These are phyloP conservation scores for Ceratocystis papillata DNA, from an alignment of 2,329 filamentous ascomycete species.

Conservation along the genomic window DNA sequence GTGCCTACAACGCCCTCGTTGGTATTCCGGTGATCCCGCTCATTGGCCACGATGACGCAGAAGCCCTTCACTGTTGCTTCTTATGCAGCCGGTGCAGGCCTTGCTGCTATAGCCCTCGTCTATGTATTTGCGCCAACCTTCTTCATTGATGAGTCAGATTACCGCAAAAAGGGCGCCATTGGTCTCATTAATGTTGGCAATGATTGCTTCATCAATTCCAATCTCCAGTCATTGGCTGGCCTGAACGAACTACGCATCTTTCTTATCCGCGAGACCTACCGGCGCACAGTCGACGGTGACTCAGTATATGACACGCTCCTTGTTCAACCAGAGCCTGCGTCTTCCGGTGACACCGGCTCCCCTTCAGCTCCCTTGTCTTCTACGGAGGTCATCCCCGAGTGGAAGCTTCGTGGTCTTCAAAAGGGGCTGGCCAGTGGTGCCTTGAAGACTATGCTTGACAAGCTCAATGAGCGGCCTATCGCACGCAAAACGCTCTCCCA, in stretches of 20 bases:
- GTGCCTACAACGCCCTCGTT: no score
- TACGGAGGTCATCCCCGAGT: slow-evolving; percentile 37
- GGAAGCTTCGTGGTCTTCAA: slow-evolving; percentile 60
- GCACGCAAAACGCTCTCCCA: slow-evolving; percentile 90
- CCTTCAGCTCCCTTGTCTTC: neutral
- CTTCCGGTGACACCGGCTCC: neutral
- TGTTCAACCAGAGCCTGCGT: slow-evolving; percentile 37
- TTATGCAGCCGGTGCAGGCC: slow-evolving; percentile 89
- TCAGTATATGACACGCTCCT: slow-evolving; percentile 58
- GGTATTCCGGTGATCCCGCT: no score
- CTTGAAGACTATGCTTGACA: slow-evolving; percentile 84
- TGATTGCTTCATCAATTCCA: slow-evolving; percentile 94
- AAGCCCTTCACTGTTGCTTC: slow-evolving; percentile 45
- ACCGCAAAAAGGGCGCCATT: slow-evolving; percentile 75
- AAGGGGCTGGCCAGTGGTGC: slow-evolving; percentile 73
- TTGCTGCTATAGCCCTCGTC: slow-evolving; percentile 86
- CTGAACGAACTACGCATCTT: slow-evolving; percentile 82
- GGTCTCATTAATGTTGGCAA: slow-evolving; percentile 86
- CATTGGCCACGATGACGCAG: slow-evolving; percentile 30
- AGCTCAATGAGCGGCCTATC: slow-evolving; percentile 84
- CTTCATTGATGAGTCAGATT: slow-evolving; percentile 66
- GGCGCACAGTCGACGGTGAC: slow-evolving; percentile 66
- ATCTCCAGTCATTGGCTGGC: slow-evolving; percentile 84
- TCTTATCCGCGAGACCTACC: slow-evolving; percentile 81
- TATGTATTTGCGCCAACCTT: slow-evolving; percentile 98